Evolutionary conservation across 345 rosid species (phyloP).

Genomic region (Brassica napus): Da-Ae NC_063437.1:11025001-11025500

Average conservation of each 20-base stretch:
- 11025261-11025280: neutral
- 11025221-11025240: neutral
- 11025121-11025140: conserved; percentile 38
- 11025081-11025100: conserved; percentile 42
- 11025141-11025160: conserved; percentile 15
- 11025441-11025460: neutral
- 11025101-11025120: conserved; percentile 38
- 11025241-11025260: neutral
- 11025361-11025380: neutral
- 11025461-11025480: neutral
- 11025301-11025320: neutral
- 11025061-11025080: conserved; percentile 40
- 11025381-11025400: neutral
- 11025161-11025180: neutral
- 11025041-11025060: conserved; percentile 28
- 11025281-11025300: neutral
- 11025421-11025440: neutral
- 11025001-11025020: neutral
- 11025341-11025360: neutral
- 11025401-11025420: neutral
- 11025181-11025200: neutral
- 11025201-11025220: neutral
- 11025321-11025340: neutral
- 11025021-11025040: conserved; percentile 25
- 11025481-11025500: neutral